These are phyloP conservation scores for Sedum album DNA, from an alignment of 164 flowering plant species.

Conservation along the genomic window DNA sequence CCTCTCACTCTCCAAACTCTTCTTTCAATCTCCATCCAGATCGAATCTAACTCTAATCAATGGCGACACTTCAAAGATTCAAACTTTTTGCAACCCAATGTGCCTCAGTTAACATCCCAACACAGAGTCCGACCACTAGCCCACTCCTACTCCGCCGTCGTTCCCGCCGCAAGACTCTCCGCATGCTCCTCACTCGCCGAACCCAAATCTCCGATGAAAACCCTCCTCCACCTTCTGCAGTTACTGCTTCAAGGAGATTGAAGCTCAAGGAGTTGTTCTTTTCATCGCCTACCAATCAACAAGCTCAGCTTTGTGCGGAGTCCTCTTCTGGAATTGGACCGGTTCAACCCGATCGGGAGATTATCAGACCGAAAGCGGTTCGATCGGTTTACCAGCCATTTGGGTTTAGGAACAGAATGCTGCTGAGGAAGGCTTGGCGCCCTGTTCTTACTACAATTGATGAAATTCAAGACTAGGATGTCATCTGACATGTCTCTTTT, in stretches of 20 bases:
- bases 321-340: background rate
- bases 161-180: constrained; percentile 5
- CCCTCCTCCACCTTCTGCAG: too few species aligned
- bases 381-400: background rate
- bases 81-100: constrained; percentile 39
- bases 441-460: constrained; percentile 1
- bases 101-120: constrained; percentile 17
- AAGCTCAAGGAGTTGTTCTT: constrained; percentile 1
- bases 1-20: too few species aligned
- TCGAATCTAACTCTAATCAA: background rate
- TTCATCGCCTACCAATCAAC: background rate
- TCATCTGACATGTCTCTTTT: too few species aligned
- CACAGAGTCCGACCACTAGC: constrained; percentile 28
- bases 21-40: too few species aligned
- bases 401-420: background rate
- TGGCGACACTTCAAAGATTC: constrained; percentile 35
- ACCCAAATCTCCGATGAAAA: background rate
- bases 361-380: background rate
- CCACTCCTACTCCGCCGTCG: constrained; percentile 33
- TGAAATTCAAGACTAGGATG: background rate
- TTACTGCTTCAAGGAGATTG: too few species aligned
- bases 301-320: too few species aligned
- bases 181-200: constrained; percentile 6
- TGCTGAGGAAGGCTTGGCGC: constrained; percentile 1
- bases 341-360: background rate